Base-by-base conservation (phyloP, 2,329 filamentous ascomycete species). In the Pseudonectria foliicola region DNA sequence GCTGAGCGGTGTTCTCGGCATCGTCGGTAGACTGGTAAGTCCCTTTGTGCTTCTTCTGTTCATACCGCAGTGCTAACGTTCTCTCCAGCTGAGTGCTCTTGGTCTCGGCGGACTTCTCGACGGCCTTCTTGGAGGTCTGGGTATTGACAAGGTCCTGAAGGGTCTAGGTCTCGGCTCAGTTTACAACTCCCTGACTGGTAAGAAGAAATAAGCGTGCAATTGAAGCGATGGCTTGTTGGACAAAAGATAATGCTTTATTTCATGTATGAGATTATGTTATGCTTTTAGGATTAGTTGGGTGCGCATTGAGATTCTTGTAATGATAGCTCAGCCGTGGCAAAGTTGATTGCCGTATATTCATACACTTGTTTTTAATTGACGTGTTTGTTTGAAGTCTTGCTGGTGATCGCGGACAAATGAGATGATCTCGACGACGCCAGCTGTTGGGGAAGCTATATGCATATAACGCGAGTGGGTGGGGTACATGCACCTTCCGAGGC, bases 41-140 rank as follows among this genome's bases (percentile, higher is more conserved):
- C 29, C 12, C 18, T 24, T 27, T 6, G 18, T 7, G 3, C 16
- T 16, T 2, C 21, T 26, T 13, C 4, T 2, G 2, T 3, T 2
- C 13, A 25, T 14, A 37, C 10, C 13, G 14, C 12, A 7, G 5
- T 38, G 35, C 48, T 59, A 49, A 55, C 48, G 40, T 13, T 2
- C 12, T 26, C 2, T 29, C 18, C 30, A 68, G 53, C 73, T 92
- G 39, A 81, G 82, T 49, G 85, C 83, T 5, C 76, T 95, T 18
- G 88, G 88, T 38, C 75, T 95, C 2, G 88, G 88, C 40, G 82
- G 83, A 12, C 60, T 95, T 1, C 75, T 95, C 48, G 85, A 90
- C 44, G 80, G 81, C 31, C 67, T 94, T 4, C 73, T 95, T 2
- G 83, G 85, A 37, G 82, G 82, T 2, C 63, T 92, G 13, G 85